Evolutionary conservation across 257 asterid genomes (phyloP).

Genomic region (Fraxinus quadrangulata): DNA sequence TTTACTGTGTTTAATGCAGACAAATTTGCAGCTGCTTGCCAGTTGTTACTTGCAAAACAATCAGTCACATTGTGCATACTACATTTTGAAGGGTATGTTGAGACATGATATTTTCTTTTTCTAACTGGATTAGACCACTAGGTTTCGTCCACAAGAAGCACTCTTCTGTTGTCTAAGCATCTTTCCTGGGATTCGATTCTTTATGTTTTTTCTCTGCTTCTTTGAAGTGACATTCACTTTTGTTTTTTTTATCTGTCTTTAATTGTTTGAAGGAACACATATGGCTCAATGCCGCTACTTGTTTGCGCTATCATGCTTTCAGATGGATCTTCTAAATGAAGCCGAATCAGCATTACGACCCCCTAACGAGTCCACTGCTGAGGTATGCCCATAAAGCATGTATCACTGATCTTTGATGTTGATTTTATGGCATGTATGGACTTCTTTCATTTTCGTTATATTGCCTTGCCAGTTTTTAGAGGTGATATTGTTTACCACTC

Average conservation of each 20-base stretch:
- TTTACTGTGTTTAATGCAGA: conserved; percentile 51
- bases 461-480: neutral
- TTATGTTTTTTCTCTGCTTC: conserved; percentile 10
- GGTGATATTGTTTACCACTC: conserved; percentile 5
- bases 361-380: conserved; percentile 67
- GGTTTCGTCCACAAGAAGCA: conserved; percentile 13
- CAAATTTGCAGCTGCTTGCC: conserved; percentile 81
- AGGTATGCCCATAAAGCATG: conserved; percentile 47
- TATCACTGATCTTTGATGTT: neutral
- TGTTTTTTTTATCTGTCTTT: conserved; percentile 19
- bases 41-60: conserved; percentile 87
- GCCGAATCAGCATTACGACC: conserved; percentile 79
- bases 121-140: conserved; percentile 11
- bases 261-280: conserved; percentile 58
- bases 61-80: conserved; percentile 90
- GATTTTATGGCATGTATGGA: conserved; percentile 10
- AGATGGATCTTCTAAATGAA: conserved; percentile 87
- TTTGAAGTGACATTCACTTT: conserved; percentile 16
- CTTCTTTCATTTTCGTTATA: neutral
- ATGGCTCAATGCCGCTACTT: conserved; percentile 90
- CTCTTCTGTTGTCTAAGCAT: conserved; percentile 1
- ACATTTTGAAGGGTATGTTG: conserved; percentile 73
- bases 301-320: conserved; percentile 92
- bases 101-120: conserved; percentile 6
- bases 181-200: conserved; percentile 1